These are phyloP conservation scores for Lentinula sp. DNA, from an alignment of 768 basidiomycete genomes.

Conservation along the genomic window DNA sequence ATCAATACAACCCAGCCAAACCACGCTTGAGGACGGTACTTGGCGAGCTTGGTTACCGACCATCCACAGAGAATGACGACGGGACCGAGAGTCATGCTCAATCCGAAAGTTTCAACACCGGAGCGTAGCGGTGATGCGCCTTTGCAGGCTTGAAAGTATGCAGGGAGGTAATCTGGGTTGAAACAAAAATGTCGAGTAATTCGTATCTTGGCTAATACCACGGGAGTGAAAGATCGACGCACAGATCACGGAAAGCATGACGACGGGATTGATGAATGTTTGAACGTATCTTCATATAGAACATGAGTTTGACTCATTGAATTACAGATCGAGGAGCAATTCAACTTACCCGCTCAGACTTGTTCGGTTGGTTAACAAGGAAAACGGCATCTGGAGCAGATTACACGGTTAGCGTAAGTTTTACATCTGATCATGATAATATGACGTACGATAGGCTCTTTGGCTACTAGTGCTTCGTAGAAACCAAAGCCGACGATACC, in stretches of 20 bases:
- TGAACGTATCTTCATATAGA: background rate
- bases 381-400: background rate
- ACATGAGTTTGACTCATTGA: background rate
- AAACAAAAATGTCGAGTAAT: background rate
- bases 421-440: background rate
- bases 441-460: background rate
- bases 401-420: background rate
- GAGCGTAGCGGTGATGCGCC: constrained; percentile 25
- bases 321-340: too few relatives aligned
- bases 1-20: constrained; percentile 22
- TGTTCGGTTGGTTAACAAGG: background rate
- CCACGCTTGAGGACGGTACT: constrained; percentile 27
- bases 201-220: constrained; percentile 2
- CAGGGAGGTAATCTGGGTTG: constrained; percentile 6
- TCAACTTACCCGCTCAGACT: background rate
- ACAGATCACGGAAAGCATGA: background rate
- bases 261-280: background rate
- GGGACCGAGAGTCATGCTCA: constrained; percentile 7
- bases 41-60: constrained; percentile 17
- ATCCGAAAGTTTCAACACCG: constrained; percentile 5
- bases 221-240: constrained; percentile 25
- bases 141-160: constrained; percentile 39
- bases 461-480: background rate
- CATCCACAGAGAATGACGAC: constrained; percentile 23
- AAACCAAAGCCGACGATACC: background rate